Conservation (phyloP, 2,329 filamentous ascomycete species). For the Aspergillus viridinutans region DNA sequence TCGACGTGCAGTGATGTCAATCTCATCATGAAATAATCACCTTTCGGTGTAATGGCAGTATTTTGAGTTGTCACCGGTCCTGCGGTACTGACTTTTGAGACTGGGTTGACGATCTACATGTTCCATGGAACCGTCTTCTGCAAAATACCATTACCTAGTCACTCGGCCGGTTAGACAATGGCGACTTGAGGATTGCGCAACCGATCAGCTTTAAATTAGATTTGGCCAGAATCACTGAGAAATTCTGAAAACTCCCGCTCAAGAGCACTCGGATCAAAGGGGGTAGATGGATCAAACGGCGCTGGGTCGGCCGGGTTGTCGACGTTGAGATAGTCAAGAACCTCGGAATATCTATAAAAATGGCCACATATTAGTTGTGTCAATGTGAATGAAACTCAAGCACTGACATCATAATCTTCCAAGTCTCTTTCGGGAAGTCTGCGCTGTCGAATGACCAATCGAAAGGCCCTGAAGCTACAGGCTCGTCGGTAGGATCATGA, state of each 20-base stretch:
- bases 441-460: slow-evolving; percentile 99
- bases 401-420: slow-evolving; percentile 99
- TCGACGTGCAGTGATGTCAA: slow-evolving; percentile 4
- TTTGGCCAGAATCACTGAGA: neutral
- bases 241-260: neutral
- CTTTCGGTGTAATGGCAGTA: neutral
- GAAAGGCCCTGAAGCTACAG: slow-evolving; percentile 91
- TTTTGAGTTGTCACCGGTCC: neutral
- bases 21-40: neutral
- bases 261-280: neutral
- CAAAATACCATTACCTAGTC: neutral
- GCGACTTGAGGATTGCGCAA: neutral
- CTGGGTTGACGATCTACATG: neutral
- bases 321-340: slow-evolving; percentile 95
- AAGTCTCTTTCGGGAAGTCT: slow-evolving; percentile 94
- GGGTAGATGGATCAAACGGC: neutral
- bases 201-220: neutral
- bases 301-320: slow-evolving; percentile 44
- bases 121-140: neutral
- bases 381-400: slow-evolving; percentile 2
- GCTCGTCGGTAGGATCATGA: slow-evolving; percentile 95
- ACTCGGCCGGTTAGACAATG: neutral
- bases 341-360: slow-evolving; percentile 81
- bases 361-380: neutral
- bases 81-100: neutral